phyloP scores from a whole-genome alignment of 306 rosid species.

The Erythrophleum fordii region DNA sequence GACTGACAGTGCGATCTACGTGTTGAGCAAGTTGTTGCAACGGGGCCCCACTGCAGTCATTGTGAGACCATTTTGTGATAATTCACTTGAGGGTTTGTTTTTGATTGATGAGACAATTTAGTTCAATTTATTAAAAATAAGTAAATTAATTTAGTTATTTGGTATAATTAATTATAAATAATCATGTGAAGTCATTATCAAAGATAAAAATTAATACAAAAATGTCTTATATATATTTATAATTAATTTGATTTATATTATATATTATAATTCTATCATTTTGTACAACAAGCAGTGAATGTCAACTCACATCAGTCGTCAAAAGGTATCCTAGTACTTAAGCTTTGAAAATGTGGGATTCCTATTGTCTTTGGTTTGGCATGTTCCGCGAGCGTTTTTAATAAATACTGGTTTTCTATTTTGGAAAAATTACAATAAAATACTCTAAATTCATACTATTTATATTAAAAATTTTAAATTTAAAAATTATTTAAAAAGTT shows the following conservation, averaged over 20 bases:
- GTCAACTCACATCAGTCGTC: slow-evolving; percentile 33
- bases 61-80: neutral
- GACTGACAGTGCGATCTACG: slow-evolving; percentile 41
- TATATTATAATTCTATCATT: neutral
- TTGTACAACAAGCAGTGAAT: neutral
- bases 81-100: neutral
- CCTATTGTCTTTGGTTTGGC: neutral
- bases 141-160: neutral
- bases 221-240: neutral
- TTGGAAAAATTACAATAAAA: no score
- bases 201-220: neutral
- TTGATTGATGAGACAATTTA: neutral
- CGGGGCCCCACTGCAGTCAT: slow-evolving; percentile 5
- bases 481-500: no score
- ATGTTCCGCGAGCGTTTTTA: neutral
- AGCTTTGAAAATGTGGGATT: slow-evolving; percentile 8
- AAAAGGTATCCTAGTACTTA: slow-evolving; percentile 14
- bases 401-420: no score
- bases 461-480: no score
- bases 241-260: neutral
- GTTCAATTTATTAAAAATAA: neutral
- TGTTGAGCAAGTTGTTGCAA: slow-evolving; percentile 42
- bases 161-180: neutral
- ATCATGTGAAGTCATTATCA: neutral
- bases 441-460: no score